phyloP scores from a whole-genome alignment of 2,329 filamentous ascomycete genomes.

The Aspergillus udagawae region DNA sequence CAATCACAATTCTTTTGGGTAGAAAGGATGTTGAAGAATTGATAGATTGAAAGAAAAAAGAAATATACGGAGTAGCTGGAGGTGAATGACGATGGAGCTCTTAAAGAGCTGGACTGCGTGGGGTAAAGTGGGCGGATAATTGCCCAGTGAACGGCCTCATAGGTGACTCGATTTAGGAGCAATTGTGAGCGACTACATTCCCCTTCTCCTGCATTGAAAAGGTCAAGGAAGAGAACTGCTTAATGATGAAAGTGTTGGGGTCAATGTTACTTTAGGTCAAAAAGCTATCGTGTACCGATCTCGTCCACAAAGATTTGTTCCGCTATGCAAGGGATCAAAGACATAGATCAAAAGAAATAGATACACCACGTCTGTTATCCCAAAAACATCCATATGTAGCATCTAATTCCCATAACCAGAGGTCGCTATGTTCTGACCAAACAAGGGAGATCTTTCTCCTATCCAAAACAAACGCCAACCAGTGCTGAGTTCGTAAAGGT shows the following conservation, averaged over 20 bases:
- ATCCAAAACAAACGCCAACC: conserved; percentile 24
- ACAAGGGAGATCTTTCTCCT: conserved; percentile 12
- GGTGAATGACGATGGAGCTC: not conserved
- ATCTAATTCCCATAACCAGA: conserved; percentile 1
- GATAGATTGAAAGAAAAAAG: not conserved
- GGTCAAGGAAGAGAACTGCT: not conserved
- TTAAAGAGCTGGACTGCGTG: not conserved
- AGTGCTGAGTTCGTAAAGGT: conserved; percentile 18
- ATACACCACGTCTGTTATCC: conserved; percentile 14
- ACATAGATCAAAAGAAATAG: conserved; percentile 17
- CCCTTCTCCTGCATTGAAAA: not conserved
- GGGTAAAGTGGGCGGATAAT: not conserved
- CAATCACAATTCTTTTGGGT: not conserved
- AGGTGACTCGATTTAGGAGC: not conserved
- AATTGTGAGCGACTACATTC: not conserved
- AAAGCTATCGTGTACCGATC: not conserved
- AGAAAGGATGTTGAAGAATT: not conserved
- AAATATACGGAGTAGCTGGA: not conserved
- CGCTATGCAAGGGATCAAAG: conserved; percentile 22
- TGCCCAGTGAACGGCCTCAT: not conserved
- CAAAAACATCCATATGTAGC: conserved; percentile 8
- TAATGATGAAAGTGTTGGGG: not conserved
- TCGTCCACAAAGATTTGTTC: conserved; percentile 10
- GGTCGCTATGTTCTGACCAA: conserved; percentile 1
- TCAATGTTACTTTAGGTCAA: not conserved